Percentiles rank a stretch among this genome's conserved stretches.
Evolutionary conservation across 192 early-diverging fungal genomes (phyloP).

Genomic region (Coemansia sp.): DNA sequence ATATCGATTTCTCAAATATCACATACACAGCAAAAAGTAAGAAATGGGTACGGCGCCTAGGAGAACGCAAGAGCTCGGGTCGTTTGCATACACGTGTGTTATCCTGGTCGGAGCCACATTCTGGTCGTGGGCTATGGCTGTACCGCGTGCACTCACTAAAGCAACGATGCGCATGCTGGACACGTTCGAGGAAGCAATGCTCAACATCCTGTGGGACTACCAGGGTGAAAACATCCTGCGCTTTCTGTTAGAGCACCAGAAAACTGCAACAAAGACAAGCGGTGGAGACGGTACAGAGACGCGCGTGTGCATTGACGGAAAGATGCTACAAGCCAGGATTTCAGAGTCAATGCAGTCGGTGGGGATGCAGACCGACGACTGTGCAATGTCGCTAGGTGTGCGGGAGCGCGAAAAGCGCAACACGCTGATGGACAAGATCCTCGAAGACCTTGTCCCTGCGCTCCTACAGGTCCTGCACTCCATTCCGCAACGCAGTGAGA

Average conservation of each 20-base stretch:
- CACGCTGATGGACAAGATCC: slow-evolving; percentile 16
- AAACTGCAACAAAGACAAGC: background rate
- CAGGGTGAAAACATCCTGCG: slow-evolving; percentile 37
- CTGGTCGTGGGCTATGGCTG: slow-evolving; percentile 22
- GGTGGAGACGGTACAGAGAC: background rate
- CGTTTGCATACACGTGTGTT: slow-evolving; percentile 11
- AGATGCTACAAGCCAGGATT: background rate
- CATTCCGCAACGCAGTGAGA: slow-evolving; percentile 2
- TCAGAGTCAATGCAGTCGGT: background rate
- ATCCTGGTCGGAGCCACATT: background rate
- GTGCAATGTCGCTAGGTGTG: slow-evolving; percentile 1
- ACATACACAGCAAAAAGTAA: too few species aligned
- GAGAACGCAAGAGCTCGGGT: background rate
- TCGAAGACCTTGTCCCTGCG: slow-evolving; percentile 25
- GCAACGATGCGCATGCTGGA: slow-evolving; percentile 12
- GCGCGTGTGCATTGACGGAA: background rate
- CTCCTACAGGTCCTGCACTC: slow-evolving; percentile 20
- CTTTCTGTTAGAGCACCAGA: slow-evolving; percentile 22
- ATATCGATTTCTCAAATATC: too few species aligned
- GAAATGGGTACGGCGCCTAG: background rate
- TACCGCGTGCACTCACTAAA: slow-evolving; percentile 17
- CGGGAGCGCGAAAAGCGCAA: slow-evolving; percentile 5
- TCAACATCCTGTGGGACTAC: slow-evolving; percentile 29
- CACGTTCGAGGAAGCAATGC: slow-evolving; percentile 26
- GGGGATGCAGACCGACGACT: slow-evolving; percentile 13